Evolutionary conservation across 169 alveolate species (phyloP).

Genomic region (Amoebophrya sp.): DNA sequence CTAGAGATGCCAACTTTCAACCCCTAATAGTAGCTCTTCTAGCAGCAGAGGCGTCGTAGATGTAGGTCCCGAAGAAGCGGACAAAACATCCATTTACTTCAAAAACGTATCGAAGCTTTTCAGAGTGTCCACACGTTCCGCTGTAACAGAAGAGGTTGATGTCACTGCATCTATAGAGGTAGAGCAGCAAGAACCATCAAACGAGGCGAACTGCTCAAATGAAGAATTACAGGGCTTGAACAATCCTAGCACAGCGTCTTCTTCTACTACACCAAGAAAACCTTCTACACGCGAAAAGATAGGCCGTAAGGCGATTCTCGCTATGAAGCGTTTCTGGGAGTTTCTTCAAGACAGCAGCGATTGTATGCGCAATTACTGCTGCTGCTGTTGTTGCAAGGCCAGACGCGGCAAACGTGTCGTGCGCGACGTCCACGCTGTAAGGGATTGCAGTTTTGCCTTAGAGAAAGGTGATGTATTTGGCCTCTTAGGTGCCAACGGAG

Average conservation of each 20-base stretch:
- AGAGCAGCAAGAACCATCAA: too few relatives aligned
- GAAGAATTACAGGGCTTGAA: too few relatives aligned
- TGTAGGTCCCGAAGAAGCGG: too few relatives aligned
- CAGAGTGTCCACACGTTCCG: background rate
- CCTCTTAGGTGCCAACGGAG: background rate
- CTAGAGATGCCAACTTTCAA: too few relatives aligned
- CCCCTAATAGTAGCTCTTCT: too few relatives aligned
- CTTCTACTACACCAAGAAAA: too few relatives aligned
- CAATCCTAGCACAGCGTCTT: too few relatives aligned
- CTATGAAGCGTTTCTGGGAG: background rate
- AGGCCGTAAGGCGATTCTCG: background rate
- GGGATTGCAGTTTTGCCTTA: background rate
- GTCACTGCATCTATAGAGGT: too few relatives aligned
- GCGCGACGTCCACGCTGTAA: background rate
- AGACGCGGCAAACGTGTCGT: background rate
- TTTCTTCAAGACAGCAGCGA: background rate
- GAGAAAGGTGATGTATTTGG: background rate
- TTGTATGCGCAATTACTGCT: background rate
- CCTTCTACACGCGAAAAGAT: too few relatives aligned
- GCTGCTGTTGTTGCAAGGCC: background rate
- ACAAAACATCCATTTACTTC: background rate
- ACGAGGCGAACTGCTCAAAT: too few relatives aligned
- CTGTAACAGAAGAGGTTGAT: background rate
- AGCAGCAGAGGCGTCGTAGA: too few relatives aligned
- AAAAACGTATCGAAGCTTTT: background rate